Conservation (phyloP, 2,329 filamentous ascomycete genomes). For the Catunica adiposa region DNA sequence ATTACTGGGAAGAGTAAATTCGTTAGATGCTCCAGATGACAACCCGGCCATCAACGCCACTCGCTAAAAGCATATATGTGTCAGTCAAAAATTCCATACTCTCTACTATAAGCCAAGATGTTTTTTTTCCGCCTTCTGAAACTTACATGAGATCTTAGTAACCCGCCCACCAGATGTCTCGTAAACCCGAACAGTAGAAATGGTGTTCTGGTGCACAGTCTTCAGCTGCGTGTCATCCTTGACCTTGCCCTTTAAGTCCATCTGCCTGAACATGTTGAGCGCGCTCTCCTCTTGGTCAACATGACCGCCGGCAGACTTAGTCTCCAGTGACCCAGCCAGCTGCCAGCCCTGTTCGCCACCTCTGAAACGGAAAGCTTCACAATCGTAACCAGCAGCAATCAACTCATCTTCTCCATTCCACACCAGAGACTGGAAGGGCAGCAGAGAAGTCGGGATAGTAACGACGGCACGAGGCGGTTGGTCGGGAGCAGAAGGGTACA, state of each 20-base stretch:
- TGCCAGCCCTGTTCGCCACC: conserved; percentile 71
- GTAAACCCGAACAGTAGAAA: conserved; percentile 67
- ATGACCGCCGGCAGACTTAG: conserved; percentile 46
- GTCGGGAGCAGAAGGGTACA: conserved; percentile 83
- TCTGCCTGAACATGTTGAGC: conserved; percentile 94
- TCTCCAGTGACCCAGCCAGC: conserved; percentile 64
- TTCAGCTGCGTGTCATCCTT: conserved; percentile 89
- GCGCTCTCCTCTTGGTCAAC: conserved; percentile 72
- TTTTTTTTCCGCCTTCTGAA: conserved; percentile 9
- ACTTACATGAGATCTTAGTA: conserved; percentile 75
- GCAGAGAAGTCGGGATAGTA: conserved; percentile 71
- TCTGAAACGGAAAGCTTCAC: conserved; percentile 76
- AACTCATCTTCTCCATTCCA: conserved; percentile 90
- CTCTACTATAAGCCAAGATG: conserved; percentile 16
- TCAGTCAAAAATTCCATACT: conserved; percentile 9
- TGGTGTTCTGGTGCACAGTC: conserved; percentile 93
- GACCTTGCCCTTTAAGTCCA: conserved; percentile 90
- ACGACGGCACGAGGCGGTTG: conserved; percentile 82
- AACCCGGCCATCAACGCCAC: conserved; percentile 66
- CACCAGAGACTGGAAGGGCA: conserved; percentile 83
- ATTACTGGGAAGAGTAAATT: conserved; percentile 2
- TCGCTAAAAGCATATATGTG: conserved; percentile 34
- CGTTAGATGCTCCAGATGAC: conserved; percentile 58
- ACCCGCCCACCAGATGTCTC: conserved; percentile 48
- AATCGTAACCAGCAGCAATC: conserved; percentile 82